A percentile compares a stretch with the other conserved stretches of the same genome.
These are phyloP conservation scores for Tolypocladium inflatum DNA, from an alignment of 2,329 filamentous ascomycete genomes.

Conservation along the genomic window DNA sequence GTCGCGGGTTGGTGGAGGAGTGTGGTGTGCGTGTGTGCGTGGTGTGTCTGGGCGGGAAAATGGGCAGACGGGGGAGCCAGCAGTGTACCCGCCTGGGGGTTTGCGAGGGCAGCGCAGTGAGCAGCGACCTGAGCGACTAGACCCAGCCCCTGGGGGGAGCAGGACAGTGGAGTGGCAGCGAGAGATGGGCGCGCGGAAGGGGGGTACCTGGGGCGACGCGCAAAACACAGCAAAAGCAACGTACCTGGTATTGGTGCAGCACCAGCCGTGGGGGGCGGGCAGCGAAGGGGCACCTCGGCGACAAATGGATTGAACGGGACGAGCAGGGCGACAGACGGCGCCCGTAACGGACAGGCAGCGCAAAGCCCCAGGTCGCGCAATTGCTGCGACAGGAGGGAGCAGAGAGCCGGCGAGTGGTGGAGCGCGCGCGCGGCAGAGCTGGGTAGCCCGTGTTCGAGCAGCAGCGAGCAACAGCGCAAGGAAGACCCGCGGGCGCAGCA, in stretches of 20 bases:
- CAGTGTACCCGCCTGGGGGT: neutral
- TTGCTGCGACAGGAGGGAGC: neutral
- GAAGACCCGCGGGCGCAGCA: neutral
- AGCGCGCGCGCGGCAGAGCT: neutral
- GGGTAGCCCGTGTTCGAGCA: neutral
- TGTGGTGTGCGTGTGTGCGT: conserved; percentile 13
- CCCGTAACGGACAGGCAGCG: neutral
- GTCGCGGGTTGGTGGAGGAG: conserved; percentile 32
- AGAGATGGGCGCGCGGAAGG: neutral
- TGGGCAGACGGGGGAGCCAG: conserved; percentile 5
- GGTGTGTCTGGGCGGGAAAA: conserved; percentile 20
- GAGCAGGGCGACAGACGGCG: neutral
- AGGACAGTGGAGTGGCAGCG: neutral
- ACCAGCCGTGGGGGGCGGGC: neutral
- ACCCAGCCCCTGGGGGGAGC: neutral
- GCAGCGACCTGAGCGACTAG: conserved; percentile 1
- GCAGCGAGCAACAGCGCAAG: neutral
- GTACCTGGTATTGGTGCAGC: neutral
- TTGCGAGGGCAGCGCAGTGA: conserved; percentile 3
- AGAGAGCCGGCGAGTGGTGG: neutral
- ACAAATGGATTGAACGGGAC: neutral
- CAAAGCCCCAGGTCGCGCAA: neutral
- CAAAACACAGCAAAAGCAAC: neutral
- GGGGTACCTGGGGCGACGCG: neutral
- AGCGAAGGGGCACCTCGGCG: neutral